Percentiles rank a stretch among this genome's conserved stretches.
These are phyloP conservation scores for Funneliformis geosporum DNA, from an alignment of 192 early-diverging fungal species.

Conservation along the genomic window DNA sequence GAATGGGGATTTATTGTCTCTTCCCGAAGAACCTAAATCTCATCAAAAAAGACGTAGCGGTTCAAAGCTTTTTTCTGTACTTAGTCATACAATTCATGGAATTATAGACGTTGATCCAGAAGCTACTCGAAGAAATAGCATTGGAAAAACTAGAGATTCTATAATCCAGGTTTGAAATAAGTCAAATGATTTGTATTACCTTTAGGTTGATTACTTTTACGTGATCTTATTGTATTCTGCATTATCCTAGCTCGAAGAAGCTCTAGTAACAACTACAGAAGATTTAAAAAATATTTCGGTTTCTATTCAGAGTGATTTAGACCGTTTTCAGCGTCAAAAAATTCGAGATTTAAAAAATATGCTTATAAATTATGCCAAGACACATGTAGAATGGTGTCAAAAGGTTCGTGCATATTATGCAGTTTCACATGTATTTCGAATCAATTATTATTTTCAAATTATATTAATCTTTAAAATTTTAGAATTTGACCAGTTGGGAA, in stretches of 20 bases:
- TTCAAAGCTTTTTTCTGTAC: constrained; percentile 55
- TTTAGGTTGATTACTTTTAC: neutral
- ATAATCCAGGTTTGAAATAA: constrained; percentile 56
- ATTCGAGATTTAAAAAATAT: constrained; percentile 81
- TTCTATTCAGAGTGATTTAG: constrained; percentile 85
- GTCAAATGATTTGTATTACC: neutral
- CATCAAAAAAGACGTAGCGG: constrained; percentile 43
- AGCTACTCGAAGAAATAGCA: constrained; percentile 82
- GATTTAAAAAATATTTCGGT: constrained; percentile 79
- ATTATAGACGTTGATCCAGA: constrained; percentile 97
- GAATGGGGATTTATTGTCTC: constrained; percentile 22
- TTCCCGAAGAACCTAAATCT: constrained; percentile 20
- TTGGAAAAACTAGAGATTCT: constrained; percentile 81
- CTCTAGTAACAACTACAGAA: constrained; percentile 67
- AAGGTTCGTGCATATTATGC: constrained; percentile 46
- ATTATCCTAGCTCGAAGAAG: constrained; percentile 66
- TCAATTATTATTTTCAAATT: neutral
- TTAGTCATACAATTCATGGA: constrained; percentile 79
- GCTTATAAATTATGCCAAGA: constrained; percentile 72
- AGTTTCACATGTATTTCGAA: neutral
- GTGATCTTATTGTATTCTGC: neutral
- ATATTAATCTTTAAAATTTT: neutral
- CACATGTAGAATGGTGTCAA: constrained; percentile 71
- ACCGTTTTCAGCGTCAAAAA: constrained; percentile 94
- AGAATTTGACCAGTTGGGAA: constrained; percentile 61